Base-by-base conservation (phyloP, 2,329 filamentous ascomycete species). In the Blumeriella jaapii region DNA sequence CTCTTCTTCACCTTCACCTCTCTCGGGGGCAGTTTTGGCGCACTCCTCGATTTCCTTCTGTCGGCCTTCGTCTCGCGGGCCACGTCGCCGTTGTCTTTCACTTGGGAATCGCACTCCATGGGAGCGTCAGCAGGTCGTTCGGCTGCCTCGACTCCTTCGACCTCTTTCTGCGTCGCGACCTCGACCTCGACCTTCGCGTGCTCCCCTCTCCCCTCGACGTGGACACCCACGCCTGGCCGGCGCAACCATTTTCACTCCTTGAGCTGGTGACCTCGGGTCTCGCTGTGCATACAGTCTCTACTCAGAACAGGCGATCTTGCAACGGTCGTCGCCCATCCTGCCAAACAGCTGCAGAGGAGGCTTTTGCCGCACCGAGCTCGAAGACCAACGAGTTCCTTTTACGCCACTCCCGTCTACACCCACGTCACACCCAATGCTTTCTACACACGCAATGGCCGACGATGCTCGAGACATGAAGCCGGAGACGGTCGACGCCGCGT, bases 401-500 rank as follows among this genome's bases (percentile, higher is more conserved):
- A n/a, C 22, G 12, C 17, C 32, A 15, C 16, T 16, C 12, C 25
- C 25, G 15, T 18, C 12, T 10, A 31, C 8, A 15, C n/a, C 11
- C n/a, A n/a, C 2, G 5, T 16, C 7, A 23, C 4, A n/a, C n/a
- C 29, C 6, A 22, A 18, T 15, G 15, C 29, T 8, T 12, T 14
- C 17, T 27, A 13, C 28, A 16, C 17, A 18, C 28, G 34, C 30
- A 41, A 58, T 57, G 55, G 51, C 50, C 35, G 51, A 52, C 11
- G 48, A 54, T 29, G 48, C 40, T 25, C 37, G 41, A 29, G 46
- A 49, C 23, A 37, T 40, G 9, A 50, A 50, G 37, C 31, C 48
- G 16, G 52, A 50, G 32, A 46, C 44, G 15, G 52, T 56, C 17
- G 51, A 56, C 35, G 36, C 46, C 29, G 53, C 51, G 26, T 46